Percentiles rank a stretch among this genome's conserved stretches.
Evolutionary conservation across 176 grass and related monocot species (phyloP).

Genomic region (Puya raimondii): DNA sequence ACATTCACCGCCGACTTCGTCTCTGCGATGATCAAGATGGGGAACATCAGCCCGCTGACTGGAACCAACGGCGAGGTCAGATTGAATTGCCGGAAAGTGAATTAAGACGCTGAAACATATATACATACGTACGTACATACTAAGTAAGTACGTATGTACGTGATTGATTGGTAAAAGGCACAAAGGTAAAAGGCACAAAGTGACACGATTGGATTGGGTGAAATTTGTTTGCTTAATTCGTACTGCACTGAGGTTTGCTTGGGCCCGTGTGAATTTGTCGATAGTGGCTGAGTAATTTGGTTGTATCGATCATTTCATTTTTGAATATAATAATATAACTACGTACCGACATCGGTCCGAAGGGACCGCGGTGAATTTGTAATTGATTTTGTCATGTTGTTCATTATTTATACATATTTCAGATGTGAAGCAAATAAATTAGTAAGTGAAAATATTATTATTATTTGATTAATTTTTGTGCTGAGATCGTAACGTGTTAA

Average conservation of each 20-base stretch:
- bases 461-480: too few relatives aligned
- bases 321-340: not conserved
- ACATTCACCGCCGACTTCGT: conserved; percentile 39
- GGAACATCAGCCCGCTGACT: conserved; percentile 35
- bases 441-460: too few relatives aligned
- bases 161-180: conserved; percentile 2
- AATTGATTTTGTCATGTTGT: not conserved
- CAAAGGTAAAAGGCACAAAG: conserved; percentile 2
- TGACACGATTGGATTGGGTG: not conserved
- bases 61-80: conserved; percentile 53
- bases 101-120: conserved; percentile 15
- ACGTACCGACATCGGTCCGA: not conserved
- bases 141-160: not conserved
- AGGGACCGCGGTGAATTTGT: not conserved
- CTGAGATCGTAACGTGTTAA: not conserved
- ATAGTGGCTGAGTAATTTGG: too few relatives aligned
- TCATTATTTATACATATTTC: not conserved
- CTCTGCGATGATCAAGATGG: conserved; percentile 73
- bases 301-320: not conserved
- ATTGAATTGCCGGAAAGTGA: conserved; percentile 53
- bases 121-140: too few relatives aligned
- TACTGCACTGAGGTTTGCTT: too few relatives aligned
- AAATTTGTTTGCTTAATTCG: too few relatives aligned
- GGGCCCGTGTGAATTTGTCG: too few relatives aligned
- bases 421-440: not conserved